Conservation (phyloP, 495 filamentous ascomycete genomes). For the Penicillium coffeae region DNA sequence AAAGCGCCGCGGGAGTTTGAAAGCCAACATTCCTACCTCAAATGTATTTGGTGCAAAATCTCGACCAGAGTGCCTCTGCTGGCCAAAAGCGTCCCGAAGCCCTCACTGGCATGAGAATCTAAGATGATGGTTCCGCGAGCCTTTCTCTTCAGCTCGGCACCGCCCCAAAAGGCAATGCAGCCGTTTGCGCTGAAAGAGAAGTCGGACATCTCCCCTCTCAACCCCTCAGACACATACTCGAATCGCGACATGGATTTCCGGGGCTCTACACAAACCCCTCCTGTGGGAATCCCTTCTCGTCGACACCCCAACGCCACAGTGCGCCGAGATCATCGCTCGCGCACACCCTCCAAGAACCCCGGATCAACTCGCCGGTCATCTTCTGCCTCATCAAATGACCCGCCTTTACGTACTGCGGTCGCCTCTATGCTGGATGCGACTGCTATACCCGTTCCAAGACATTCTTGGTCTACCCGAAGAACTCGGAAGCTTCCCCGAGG, state of each 20-base stretch:
- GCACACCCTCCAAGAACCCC: slow-evolving; percentile 19
- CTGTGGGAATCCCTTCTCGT: slow-evolving; percentile 44
- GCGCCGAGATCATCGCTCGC: slow-evolving; percentile 18
- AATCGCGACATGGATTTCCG: slow-evolving; percentile 5
- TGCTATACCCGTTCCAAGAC: slow-evolving; percentile 39
- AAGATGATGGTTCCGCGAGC: slow-evolving; percentile 49
- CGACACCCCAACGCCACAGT: slow-evolving; percentile 24
- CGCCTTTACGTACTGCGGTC: slow-evolving; percentile 32
- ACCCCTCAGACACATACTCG: slow-evolving; percentile 13
- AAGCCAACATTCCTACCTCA: slow-evolving; percentile 15
- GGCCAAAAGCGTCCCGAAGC: slow-evolving; percentile 21
- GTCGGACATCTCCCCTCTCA: slow-evolving; percentile 5
- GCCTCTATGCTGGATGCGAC: slow-evolving; percentile 45
- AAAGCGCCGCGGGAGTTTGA: slow-evolving; percentile 11
- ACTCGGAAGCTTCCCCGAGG: slow-evolving; percentile 37
- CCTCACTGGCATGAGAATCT: slow-evolving; percentile 14
- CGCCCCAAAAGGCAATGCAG: slow-evolving; percentile 19
- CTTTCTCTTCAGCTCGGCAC: slow-evolving; percentile 37
- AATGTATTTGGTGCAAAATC: slow-evolving; percentile 47
- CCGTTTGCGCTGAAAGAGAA: slow-evolving; percentile 16
- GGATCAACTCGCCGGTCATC: slow-evolving; percentile 29
- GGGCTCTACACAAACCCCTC: slow-evolving; percentile 25
- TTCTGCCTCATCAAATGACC: slow-evolving; percentile 30
- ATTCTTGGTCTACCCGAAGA: slow-evolving; percentile 27
- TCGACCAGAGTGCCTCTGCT: slow-evolving; percentile 49